Percentiles rank a stretch among this genome's conserved stretches.
phyloP scores from a whole-genome alignment of 176 grass and related monocot species.

The Areca catechu region DNA sequence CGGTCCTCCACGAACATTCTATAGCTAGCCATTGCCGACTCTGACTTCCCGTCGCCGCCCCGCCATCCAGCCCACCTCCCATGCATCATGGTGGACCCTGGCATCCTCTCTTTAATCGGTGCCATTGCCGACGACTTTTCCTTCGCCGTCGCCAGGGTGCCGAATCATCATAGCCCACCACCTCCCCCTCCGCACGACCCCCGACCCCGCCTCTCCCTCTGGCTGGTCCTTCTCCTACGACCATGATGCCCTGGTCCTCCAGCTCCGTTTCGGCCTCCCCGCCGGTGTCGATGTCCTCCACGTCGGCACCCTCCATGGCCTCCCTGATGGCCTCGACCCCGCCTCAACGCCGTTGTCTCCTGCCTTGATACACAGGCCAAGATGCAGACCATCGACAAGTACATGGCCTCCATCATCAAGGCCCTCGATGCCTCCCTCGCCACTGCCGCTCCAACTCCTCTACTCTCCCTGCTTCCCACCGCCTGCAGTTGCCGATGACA shows the following conservation, averaged over 20 bases:
- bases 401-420: too few species aligned
- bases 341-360: constrained; percentile 16
- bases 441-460: too few species aligned
- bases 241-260: constrained; percentile 30
- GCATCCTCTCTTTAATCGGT: not conserved
- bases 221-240: constrained; percentile 60
- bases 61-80: not conserved
- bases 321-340: not conserved
- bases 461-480: too few species aligned
- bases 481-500: too few species aligned
- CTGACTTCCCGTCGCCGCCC: not conserved
- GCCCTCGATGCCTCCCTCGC: too few species aligned
- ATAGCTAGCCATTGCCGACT: constrained; percentile 41
- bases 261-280: constrained; percentile 34
- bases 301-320: constrained; percentile 55
- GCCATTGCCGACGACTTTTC: not conserved
- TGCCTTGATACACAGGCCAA: too few species aligned
- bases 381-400: too few species aligned
- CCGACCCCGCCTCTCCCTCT: too few species aligned
- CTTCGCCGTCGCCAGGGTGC: constrained; percentile 1
- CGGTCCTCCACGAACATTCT: too few species aligned
- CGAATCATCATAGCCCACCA: too few species aligned
- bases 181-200: too few species aligned
- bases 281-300: constrained; percentile 35
- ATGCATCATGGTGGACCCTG: not conserved